Evolutionary conservation across 2,329 filamentous ascomycete genomes (phyloP).

Genomic region (Domatiomyces catenatus): DNA sequence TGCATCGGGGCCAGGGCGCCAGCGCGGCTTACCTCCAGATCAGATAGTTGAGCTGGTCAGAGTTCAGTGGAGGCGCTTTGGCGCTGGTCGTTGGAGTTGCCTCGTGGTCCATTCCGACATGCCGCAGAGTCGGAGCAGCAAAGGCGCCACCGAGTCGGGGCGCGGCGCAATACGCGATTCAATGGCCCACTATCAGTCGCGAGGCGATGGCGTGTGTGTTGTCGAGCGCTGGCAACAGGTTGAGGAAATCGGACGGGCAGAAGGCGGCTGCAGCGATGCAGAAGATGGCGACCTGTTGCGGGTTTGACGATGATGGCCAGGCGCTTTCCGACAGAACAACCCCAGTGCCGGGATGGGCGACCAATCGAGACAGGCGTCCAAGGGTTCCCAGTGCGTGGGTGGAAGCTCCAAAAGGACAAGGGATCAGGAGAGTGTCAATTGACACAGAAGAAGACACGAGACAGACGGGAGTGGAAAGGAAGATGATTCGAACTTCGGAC

Average conservation of each 20-base stretch:
- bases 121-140: slow-evolving; percentile 1
- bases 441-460: neutral
- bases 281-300: neutral
- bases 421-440: neutral
- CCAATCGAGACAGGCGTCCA: neutral
- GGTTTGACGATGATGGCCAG: neutral
- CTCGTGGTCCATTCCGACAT: slow-evolving; percentile 18
- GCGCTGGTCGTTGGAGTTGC: slow-evolving; percentile 21
- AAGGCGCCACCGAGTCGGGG: neutral
- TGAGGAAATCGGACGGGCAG: neutral
- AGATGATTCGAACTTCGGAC: neutral
- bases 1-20: neutral
- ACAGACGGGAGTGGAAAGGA: neutral
- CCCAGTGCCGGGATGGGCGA: neutral
- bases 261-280: no score
- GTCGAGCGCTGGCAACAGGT: neutral
- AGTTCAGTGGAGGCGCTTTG: slow-evolving; percentile 28
- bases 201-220: neutral
- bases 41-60: slow-evolving; percentile 53
- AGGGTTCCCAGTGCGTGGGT: neutral
- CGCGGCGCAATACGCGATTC: neutral
- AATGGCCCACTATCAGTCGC: neutral
- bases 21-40: slow-evolving; percentile 45
- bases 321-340: neutral
- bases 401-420: neutral